Conservation (phyloP, 805 yeast genomes). For the Tetrapisispora pingtungensis region DNA sequence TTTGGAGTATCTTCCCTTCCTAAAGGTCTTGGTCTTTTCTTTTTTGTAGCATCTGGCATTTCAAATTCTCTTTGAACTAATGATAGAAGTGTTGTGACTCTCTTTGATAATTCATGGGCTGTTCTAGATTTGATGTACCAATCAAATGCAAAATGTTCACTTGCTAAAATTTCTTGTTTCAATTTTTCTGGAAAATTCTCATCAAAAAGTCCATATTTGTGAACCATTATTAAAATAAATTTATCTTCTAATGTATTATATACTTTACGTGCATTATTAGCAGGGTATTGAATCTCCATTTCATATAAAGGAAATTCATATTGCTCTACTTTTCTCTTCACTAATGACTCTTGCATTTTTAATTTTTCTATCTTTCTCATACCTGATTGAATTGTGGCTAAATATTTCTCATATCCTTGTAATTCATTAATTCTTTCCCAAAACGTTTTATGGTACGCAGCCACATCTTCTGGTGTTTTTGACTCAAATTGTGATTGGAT, state of each 20-base stretch:
- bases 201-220: slow-evolving; percentile 54
- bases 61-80: slow-evolving; percentile 64
- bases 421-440: slow-evolving; percentile 53
- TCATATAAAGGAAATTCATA: slow-evolving; percentile 53
- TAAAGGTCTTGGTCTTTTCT: slow-evolving; percentile 29
- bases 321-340: slow-evolving; percentile 43
- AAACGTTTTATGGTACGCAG: slow-evolving; percentile 46
- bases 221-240: slow-evolving; percentile 48
- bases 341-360: slow-evolving; percentile 43
- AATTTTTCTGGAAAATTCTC: slow-evolving; percentile 53
- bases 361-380: slow-evolving; percentile 55
- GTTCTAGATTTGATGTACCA: slow-evolving; percentile 68
- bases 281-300: slow-evolving; percentile 60
- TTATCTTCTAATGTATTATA: slow-evolving; percentile 65
- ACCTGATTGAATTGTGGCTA: slow-evolving; percentile 62
- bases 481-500: slow-evolving; percentile 49
- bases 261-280: slow-evolving; percentile 70
- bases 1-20: slow-evolving; percentile 15
- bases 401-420: slow-evolving; percentile 62
- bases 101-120: slow-evolving; percentile 59
- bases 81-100: slow-evolving; percentile 55
- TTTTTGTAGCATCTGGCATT: slow-evolving; percentile 46
- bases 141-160: slow-evolving; percentile 57
- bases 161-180: slow-evolving; percentile 49
- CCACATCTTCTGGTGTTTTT: slow-evolving; percentile 51